Conservation (phyloP, 2,329 filamentous ascomycete genomes). For the Colletotrichum orbiculare region DNA sequence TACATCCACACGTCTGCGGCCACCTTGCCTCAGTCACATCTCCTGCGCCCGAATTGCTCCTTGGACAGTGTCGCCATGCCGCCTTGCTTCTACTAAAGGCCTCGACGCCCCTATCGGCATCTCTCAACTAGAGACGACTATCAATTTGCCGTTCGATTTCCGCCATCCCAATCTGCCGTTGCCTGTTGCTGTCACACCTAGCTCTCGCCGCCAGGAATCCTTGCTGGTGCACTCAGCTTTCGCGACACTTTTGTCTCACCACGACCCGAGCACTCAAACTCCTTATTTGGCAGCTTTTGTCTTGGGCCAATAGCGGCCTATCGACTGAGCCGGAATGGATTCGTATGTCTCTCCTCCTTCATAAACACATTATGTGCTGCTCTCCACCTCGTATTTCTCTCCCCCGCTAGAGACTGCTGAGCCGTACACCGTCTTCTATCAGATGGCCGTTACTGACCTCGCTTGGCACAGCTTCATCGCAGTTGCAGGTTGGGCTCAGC, state of each 20-base stretch:
- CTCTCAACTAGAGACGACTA: no score
- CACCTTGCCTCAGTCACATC: neutral
- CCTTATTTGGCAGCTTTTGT: constrained; percentile 14
- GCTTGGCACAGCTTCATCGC: constrained; percentile 60
- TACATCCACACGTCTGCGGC: neutral
- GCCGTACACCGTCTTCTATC: neutral
- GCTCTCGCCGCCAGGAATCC: neutral
- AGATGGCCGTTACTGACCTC: constrained; percentile 32
- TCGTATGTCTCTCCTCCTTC: constrained; percentile 29
- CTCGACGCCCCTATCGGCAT: constrained; percentile 13
- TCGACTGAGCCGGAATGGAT: constrained; percentile 20
- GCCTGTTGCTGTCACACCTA: constrained; percentile 11
- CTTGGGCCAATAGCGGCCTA: neutral
- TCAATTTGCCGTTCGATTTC: neutral
- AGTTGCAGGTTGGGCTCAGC: constrained; percentile 64
- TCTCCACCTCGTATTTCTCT: neutral
- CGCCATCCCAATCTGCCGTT: constrained; percentile 2
- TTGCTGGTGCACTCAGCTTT: constrained; percentile 2
- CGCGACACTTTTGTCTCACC: constrained; percentile 21
- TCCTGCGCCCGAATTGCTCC: constrained; percentile 3
- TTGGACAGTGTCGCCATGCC: constrained; percentile 28
- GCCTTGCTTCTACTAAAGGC: constrained; percentile 24
- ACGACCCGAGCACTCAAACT: neutral
- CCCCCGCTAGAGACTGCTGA: neutral
- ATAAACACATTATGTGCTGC: constrained; percentile 1